Conservation (phyloP, 805 yeast species). For the Pichia nakasei region DNA sequence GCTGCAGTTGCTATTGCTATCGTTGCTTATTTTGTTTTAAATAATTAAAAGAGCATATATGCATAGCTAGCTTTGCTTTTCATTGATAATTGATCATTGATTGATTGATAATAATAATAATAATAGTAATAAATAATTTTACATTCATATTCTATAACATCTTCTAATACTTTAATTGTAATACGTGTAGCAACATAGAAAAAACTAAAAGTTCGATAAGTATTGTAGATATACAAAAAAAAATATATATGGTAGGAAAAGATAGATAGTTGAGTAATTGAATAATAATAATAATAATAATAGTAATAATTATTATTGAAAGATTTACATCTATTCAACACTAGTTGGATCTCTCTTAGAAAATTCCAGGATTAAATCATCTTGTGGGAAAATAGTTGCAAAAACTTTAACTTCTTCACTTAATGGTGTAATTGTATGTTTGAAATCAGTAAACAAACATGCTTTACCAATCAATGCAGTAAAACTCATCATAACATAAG, state of each 20-base stretch:
- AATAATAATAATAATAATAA: background rate
- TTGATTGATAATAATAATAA: too few species aligned
- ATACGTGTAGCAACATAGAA: too few species aligned
- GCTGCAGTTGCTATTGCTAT: slow-evolving; percentile 32
- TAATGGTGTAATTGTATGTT: slow-evolving; percentile 72
- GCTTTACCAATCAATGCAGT: slow-evolving; percentile 90
- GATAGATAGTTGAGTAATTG: background rate
- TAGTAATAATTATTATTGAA: too few species aligned
- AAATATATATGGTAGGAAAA: background rate
- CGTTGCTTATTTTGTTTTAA: slow-evolving; percentile 31
- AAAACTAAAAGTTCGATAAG: too few species aligned
- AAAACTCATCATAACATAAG: slow-evolving; percentile 84
- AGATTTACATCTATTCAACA: slow-evolving; percentile 3
- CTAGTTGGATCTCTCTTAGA: slow-evolving; percentile 48
- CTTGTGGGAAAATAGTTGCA: slow-evolving; percentile 97
- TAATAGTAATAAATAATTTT: too few species aligned
- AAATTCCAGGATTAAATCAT: slow-evolving; percentile 79
- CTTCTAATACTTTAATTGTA: too few species aligned
- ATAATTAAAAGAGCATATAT: too few species aligned
- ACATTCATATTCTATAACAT: too few species aligned
- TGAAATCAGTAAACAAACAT: slow-evolving; percentile 68
- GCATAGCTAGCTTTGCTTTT: too few species aligned
- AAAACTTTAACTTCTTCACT: slow-evolving; percentile 92
- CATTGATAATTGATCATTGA: too few species aligned
- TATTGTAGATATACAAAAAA: background rate